Evolutionary conservation across 2,329 filamentous ascomycete genomes (phyloP).

Genomic region (Drechslerella coelobrocha): DNA sequence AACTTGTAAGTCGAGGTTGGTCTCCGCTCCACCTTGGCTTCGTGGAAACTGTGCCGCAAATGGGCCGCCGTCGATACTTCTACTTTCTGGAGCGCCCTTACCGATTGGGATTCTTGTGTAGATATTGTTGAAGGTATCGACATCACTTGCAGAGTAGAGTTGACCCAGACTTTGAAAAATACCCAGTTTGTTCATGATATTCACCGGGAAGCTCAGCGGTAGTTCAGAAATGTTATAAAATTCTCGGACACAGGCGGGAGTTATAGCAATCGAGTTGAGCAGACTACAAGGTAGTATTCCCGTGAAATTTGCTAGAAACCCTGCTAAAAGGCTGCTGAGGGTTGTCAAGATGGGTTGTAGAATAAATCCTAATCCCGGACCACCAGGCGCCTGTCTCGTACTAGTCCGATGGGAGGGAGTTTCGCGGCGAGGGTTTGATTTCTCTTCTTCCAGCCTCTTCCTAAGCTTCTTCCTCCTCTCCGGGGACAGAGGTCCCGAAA

Average conservation of each 20-base stretch:
- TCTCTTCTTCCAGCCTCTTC: too few relatives aligned
- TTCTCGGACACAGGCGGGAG: conserved; percentile 55
- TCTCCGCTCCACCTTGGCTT: conserved; percentile 58
- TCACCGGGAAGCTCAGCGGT: conserved; percentile 55
- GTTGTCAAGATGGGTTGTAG: neutral
- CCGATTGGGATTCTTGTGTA: conserved; percentile 58
- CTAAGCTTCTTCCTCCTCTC: neutral
- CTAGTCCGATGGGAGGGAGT: too few relatives aligned
- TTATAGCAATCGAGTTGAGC: conserved; percentile 52
- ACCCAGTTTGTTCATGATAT: conserved; percentile 59
- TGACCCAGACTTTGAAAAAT: conserved; percentile 60
- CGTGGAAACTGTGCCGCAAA: conserved; percentile 54
- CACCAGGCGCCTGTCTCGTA: too few relatives aligned
- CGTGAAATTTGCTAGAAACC: neutral
- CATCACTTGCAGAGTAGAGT: conserved; percentile 59
- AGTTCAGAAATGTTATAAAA: conserved; percentile 58
- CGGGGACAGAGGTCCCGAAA: conserved; percentile 22
- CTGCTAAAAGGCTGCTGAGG: neutral
- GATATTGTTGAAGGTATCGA: conserved; percentile 58
- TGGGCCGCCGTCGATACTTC: conserved; percentile 58
- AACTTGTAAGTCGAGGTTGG: conserved; percentile 63
- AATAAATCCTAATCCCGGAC: conserved; percentile 10
- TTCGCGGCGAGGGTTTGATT: too few relatives aligned
- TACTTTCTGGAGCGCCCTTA: conserved; percentile 57
- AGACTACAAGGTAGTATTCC: neutral